Conservation (phyloP, 2,329 filamentous ascomycete species). For the Aplosporella prunicola region DNA sequence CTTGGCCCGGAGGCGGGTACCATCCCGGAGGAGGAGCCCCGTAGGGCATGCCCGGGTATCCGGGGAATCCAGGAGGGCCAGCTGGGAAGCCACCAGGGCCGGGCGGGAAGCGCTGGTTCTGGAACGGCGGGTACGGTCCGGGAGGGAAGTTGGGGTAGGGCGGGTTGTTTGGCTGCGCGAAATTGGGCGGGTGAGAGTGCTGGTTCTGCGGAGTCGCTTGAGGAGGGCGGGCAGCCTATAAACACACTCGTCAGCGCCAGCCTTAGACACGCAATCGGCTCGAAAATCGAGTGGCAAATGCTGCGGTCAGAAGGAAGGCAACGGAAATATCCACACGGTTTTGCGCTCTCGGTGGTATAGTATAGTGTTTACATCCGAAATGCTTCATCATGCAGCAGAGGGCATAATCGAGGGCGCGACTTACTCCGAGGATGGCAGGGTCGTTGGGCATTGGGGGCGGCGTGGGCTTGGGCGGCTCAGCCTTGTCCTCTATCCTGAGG, state of each 20-base stretch:
- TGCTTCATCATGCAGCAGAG: slow-evolving; percentile 67
- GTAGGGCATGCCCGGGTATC: slow-evolving; percentile 68
- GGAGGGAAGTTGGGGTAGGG: slow-evolving; percentile 18
- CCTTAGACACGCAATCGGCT: not conserved
- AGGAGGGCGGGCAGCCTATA: slow-evolving; percentile 10
- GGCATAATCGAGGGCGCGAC: slow-evolving; percentile 35
- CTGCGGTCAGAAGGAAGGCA: slow-evolving; percentile 96
- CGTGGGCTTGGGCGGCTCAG: slow-evolving; percentile 61
- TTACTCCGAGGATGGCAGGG: slow-evolving; percentile 93
- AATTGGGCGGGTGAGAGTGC: slow-evolving; percentile 29
- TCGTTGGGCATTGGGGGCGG: slow-evolving; percentile 79
- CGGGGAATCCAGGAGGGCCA: slow-evolving; percentile 41
- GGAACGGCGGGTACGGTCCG: slow-evolving; percentile 34
- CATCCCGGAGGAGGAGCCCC: slow-evolving; percentile 66
- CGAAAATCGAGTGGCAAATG: not conserved
- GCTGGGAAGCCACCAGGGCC: slow-evolving; percentile 25
- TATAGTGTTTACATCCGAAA: slow-evolving; percentile 91
- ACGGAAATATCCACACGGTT: slow-evolving; percentile 95
- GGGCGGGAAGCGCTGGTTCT: slow-evolving; percentile 40
- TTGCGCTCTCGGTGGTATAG: slow-evolving; percentile 85
- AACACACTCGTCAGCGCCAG: slow-evolving; percentile 4
- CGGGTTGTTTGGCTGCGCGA: slow-evolving; percentile 16
- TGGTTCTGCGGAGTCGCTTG: slow-evolving; percentile 21
- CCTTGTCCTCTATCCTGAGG: slow-evolving; percentile 79
- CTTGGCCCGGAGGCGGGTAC: slow-evolving; percentile 66